Evolutionary conservation across 2,329 filamentous ascomycete genomes (phyloP), one percentile per base, ranked within the genome.

Genomic region (Daldinia eschscholtzii): DNA sequence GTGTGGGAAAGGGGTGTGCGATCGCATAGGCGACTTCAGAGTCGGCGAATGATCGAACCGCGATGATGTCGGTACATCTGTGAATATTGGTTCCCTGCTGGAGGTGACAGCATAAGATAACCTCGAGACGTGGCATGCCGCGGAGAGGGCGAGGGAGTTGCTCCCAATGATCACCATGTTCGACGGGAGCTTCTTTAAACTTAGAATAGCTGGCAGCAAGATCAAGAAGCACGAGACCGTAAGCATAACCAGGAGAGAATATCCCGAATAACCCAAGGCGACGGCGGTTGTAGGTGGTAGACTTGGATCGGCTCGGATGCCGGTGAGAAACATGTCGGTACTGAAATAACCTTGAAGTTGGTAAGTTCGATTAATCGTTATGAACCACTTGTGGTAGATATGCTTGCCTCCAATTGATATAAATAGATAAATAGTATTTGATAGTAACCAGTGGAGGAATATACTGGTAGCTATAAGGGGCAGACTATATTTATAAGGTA

Each of bases 361-460:
- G 44, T 64, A 4, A 63, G 65, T 20, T 46, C 2, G 15, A 35
- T 2, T 18, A 12, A 3, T 52, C 26, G n/a, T 5, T 18, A 1
- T 12, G 2, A 9, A 15, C 26, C 23, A 55, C 6, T 5, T 41
- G 13, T 50, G 2, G 28, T 15, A n/a, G 23, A 46, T 26, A 39
- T 10, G n/a, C 61, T 58, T 62, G 73, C 73, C 70, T 28, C 76
- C 75, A 35, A 69, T 69, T 13, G 71, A 73, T 12, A 78, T 65
- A 13, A 70, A 70, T 1, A 82, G 66, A 69, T 81, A 84, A 0
- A 85, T 63, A 35, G 74, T 76, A 61, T 82, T 81, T 0, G 82
- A 84, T 5, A 81, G 73, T 2, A 83, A 65, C 81, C 81, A 84
- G 57, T 85, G 82, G 15, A 83, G 72, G 12, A 81, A 23, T 10